Conservation (phyloP, 192 early-diverging fungal species). For the Coemansia sp. region DNA sequence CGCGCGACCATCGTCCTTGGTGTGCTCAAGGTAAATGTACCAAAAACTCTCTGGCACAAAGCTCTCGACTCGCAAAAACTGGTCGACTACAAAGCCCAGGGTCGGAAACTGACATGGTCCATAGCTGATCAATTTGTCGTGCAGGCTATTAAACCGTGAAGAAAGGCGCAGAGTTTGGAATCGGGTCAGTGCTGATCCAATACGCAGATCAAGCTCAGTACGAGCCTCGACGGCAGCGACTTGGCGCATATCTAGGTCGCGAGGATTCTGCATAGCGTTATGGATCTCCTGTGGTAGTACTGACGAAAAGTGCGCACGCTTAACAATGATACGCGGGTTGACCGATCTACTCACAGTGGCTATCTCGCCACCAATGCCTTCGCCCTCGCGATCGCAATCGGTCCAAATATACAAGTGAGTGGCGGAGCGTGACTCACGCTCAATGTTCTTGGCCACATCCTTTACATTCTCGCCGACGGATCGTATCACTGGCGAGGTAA, state of each 20-base stretch:
- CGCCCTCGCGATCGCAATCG: constrained; percentile 97
- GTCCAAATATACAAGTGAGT: constrained; percentile 94
- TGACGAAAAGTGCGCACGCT: constrained; percentile 88
- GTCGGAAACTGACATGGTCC: constrained; percentile 98
- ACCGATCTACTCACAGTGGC: constrained; percentile 63
- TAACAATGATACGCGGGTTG: constrained; percentile 71
- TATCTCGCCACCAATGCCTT: constrained; percentile 89
- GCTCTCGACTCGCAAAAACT: constrained; percentile 69
- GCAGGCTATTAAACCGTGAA: constrained; percentile 57
- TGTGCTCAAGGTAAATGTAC: constrained; percentile 72
- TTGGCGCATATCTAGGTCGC: constrained; percentile 72
- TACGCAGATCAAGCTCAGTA: constrained; percentile 86
- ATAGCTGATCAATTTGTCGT: constrained; percentile 78
- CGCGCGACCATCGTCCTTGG: constrained; percentile 55
- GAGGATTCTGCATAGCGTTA: constrained; percentile 72
- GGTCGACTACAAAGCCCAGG: constrained; percentile 92
- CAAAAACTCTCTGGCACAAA: constrained; percentile 94
- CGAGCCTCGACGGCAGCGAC: constrained; percentile 83
- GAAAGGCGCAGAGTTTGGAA: constrained; percentile 81
- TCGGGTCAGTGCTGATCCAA: constrained; percentile 92
- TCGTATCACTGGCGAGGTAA: constrained; percentile 67
- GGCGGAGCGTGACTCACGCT: constrained; percentile 60
- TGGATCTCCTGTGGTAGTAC: constrained; percentile 81
- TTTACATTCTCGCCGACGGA: constrained; percentile 46
- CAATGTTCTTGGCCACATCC: constrained; percentile 67